Evolutionary conservation across 2,329 filamentous ascomycete genomes (phyloP), one percentile per base, ranked within the genome.

Genomic region (Colletotrichum sp.): DNA sequence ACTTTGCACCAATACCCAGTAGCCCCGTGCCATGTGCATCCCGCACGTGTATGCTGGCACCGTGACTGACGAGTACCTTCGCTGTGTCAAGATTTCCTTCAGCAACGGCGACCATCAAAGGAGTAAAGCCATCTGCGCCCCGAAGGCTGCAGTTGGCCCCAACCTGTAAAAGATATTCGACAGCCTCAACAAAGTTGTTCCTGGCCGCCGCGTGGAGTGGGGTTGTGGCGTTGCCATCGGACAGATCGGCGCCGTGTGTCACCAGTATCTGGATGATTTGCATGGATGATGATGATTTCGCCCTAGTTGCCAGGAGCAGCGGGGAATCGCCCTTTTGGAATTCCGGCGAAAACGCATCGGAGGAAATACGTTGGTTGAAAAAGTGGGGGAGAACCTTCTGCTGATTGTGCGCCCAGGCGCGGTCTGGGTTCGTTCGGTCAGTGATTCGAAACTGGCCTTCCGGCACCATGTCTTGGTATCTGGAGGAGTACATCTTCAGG

Each of bases 1-100:
- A 49, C 57, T 67, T 26, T 63, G 72, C 72, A 26, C 75, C 28
- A 18, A 66, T 44, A 18, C 64, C 60, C 8, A 78, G 67, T 16
- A 78, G 30, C 49, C 70, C 57, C 60, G 32, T 72, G 49, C 74
- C 71, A 57, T 77, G 67, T 9, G 36, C 9, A n/a, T 65, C 60
- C 59, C 30, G 21, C 5, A 32, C 69, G 8, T 68, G 59, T 15
- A 68, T 12, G 64, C 81, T 79, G 0, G 82, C 84, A 0, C 82
- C 84, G 59, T 82, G 70, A 2, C 79, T 74, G 13, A 72, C 78
- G 4, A 86, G 77, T 59, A 84, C 13, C 72, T 74, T 76, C 28
- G 85, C 78, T 76, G 85, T 44, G 13, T 81, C 79, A 0, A 79
- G 13, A 32, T 85, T 36, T 30, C 71, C 65, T 10, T 21, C 8